Evolutionary conservation across 129 eudicot species (phyloP).

Genomic region (Mikania micrantha): DNA sequence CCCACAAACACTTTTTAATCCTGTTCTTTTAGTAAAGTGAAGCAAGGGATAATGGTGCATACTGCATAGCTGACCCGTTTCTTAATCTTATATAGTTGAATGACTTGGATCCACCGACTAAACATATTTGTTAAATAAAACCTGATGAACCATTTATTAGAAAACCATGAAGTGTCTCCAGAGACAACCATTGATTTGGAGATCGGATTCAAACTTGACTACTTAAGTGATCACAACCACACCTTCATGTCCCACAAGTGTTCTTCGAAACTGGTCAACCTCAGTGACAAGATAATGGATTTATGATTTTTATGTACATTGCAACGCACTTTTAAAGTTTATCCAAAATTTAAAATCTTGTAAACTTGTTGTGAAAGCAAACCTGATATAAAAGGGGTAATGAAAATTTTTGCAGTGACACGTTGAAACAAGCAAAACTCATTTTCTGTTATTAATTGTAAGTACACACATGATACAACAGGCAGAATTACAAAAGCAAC

Average conservation of each 20-base stretch:
- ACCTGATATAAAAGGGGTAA: slow-evolving; percentile 1
- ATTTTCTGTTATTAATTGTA: not conserved
- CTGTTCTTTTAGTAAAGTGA: no score
- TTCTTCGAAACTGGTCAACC: not conserved
- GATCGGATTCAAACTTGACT: not conserved
- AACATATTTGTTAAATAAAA: not conserved
- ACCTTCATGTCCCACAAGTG: no score
- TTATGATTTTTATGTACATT: not conserved
- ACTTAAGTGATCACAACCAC: not conserved
- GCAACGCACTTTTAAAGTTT: not conserved
- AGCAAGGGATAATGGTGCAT: no score
- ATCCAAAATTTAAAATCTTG: not conserved
- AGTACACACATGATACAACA: not conserved
- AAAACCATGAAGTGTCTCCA: not conserved
- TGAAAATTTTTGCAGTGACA: not conserved
- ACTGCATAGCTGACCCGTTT: no score
- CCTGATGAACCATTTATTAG: not conserved
- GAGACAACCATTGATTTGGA: not conserved
- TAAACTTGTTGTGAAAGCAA: not conserved
- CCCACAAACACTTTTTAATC: no score
- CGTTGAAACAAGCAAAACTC: slow-evolving; percentile 1
- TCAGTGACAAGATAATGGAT: not conserved
- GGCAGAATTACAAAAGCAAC: slow-evolving; percentile 7
- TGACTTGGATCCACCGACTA: no score
- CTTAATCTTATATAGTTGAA: no score